Base-by-base conservation (phyloP, 495 filamentous ascomycete species). In the Platismatia glauca region DNA sequence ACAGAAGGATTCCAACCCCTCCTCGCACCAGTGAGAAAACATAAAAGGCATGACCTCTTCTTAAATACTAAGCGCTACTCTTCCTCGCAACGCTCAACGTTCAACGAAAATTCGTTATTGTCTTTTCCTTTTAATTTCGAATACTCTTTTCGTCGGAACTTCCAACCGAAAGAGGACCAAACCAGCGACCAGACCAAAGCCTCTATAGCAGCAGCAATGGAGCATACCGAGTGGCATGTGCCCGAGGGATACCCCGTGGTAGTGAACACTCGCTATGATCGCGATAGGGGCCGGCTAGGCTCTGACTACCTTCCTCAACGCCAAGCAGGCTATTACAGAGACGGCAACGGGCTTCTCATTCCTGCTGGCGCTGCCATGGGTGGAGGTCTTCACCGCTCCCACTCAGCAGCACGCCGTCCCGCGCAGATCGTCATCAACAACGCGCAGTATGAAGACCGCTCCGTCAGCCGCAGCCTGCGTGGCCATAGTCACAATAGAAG, bases 351-450 rank as follows among this genome's bases (percentile, higher is more conserved):
- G 16, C 62, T 67, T 52, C 66, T 70, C 31, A 58, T 67, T 24
- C 68, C 68, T 24, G 55, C 67, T 33, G 64, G 35, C 22, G 46
- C 67, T 16, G 35, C 48, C 27, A 41, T 34, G 35, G 57, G 57
- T 16, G 53, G 39, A n/a, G 56, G 31, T n/a, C 29, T 62, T n/a
- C 57, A 64, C 48, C 68, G 68, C 50, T 64, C 67, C 29, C 50
- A 53, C 16, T 53, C 50, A 53, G 50, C 50, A 31, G 64, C 55
- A 39, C 55, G 57, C 29, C 66, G 66, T 24, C 61, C 68, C 22
- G 59, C 64, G 6, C 67, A 66, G n/a, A 59, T 70, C 34, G 56
- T 68, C 16, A 70, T 70, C 41, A 67, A 70, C 50, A 63, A 53
- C 27, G n/a, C 29, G 27, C 50, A 65, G 15, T 61, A n/a, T 29